These are phyloP conservation scores for Huntiella abstrusa DNA, from an alignment of 2,329 filamentous ascomycete genomes.

Conservation along the genomic window DNA sequence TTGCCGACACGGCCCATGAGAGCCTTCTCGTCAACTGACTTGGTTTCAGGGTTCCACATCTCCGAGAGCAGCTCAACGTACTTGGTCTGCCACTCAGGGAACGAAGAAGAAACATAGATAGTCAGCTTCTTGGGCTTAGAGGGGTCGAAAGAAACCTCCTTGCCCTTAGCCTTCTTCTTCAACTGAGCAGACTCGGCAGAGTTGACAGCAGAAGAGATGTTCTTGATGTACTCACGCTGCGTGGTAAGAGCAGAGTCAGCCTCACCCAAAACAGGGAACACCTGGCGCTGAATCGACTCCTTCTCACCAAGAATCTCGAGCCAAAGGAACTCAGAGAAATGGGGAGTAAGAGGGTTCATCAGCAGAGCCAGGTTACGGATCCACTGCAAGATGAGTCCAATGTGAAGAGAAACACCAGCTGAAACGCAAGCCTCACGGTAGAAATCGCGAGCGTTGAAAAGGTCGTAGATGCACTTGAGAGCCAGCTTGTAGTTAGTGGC, in stretches of 20 bases:
- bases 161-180: constrained; percentile 89
- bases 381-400: constrained; percentile 58
- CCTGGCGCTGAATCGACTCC: constrained; percentile 58
- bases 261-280: constrained; percentile 51
- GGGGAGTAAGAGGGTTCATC: constrained; percentile 68
- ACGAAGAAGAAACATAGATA: constrained; percentile 62
- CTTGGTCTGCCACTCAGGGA: constrained; percentile 80
- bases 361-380: constrained; percentile 74
- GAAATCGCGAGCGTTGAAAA: constrained; percentile 71
- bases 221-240: constrained; percentile 63
- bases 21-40: constrained; percentile 59
- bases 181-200: constrained; percentile 65
- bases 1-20: constrained; percentile 64
- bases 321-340: constrained; percentile 93
- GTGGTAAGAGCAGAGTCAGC: constrained; percentile 52
- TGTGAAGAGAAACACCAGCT: constrained; percentile 71
- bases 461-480: constrained; percentile 70
- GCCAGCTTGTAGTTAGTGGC: constrained; percentile 46
- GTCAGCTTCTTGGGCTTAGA: constrained; percentile 83
- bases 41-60: constrained; percentile 41
- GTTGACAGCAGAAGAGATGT: constrained; percentile 60
- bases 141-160: constrained; percentile 67
- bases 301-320: constrained; percentile 68
- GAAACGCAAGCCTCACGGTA: constrained; percentile 70
- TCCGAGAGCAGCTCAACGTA: constrained; percentile 66